Base-by-base conservation (phyloP, 192 early-diverging fungal species). In the Backusella australiensis region DNA sequence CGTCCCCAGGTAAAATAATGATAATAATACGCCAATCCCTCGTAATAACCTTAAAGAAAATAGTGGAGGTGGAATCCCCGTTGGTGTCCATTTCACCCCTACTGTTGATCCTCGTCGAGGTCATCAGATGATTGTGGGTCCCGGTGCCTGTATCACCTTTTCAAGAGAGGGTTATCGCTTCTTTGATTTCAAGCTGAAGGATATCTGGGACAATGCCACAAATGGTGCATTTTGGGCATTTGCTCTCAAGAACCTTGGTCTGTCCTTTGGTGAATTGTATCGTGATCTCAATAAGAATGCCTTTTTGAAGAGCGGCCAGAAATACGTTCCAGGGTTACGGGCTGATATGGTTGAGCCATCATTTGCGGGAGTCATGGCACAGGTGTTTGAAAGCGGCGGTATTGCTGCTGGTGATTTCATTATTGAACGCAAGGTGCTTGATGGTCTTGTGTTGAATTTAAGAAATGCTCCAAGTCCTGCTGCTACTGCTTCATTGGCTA, bases 391-490 rank as follows among this genome's bases (percentile, higher is more conserved):
- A 46, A 38, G 34, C 3, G 77, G 77, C 12, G 80, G 80, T 42
- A 73, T 59, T 21, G 77, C 76, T 21, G 80, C 77, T 42, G 75
- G 49, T 49, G 80, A 82, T 46, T 82, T 74, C 17, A 75, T 82
- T 34, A 36, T 82, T 19, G 80, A 82, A 63, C 67, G 80, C 29
- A 82, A 82, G 12, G 80, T 78, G 0, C 67, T 82, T 59, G 74
- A 75, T 67, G 80, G 80, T 1, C 41, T 42, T 2, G 63, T 77
- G 0, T 69, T 82, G n/a, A 78, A 77, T 73, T 70, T 82, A 6
- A 77, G 80, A 53, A 82, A 82, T 68, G 80, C 80, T 0, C 80
- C 80, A 26, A 78, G 72, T 29, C 80, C 80, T 56, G 80, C 80
- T 34, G 75, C 73, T 38, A 82, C 80, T 34, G 73, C 80, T 34